Evolutionary conservation across 441 rosid genomes (phyloP), one percentile per base, ranked within the genome.

Genomic region (Arabidopsis hybrid): DNA sequence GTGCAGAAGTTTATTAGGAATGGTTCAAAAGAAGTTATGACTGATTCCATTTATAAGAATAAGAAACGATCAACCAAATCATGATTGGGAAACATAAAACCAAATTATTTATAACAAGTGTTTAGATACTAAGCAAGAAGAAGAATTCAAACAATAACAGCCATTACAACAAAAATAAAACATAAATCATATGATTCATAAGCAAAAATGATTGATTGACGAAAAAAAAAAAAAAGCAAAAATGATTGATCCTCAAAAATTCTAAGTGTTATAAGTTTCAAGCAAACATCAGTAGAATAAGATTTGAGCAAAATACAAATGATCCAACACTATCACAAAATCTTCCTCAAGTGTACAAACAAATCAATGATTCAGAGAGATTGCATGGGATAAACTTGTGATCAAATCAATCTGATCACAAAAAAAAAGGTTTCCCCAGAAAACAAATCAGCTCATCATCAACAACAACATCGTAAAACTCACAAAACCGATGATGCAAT

Each of bases 401-500:
- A 69, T 59, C 26, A 71, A 72, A 61, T 53, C 32, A 61, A 60
- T 60, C 42, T 51, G 59, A 77, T 65, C 4, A 34, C n/a, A 4
- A 9, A 21, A 14, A n/a, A 52, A 42, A 58, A 2, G 21, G 21
- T 18, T 16, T 40, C 39, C 5, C 10, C 57, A 65, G 56, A 26
- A 31, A 57, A 17, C 36, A 49, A 47, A 70, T 34, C 67, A 77
- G 59, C 56, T 61, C 70, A 35, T 14, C 38, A 64, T 56, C 65
- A 9, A 7, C 55, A 58, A 57, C 50, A 59, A 34, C 62, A 60
- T 9, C 18, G 13, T 47, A 13, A 53, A 32, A 45, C 70, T 34
- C 47, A 42, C 0, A 31, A 46, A 65, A 55, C 9, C 2, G 18
- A n/a, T 45, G 17, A n/a, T 45, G 50, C 16, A 45, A 45, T 5